These are phyloP conservation scores for Leccinum pellstonianum DNA, from an alignment of 768 basidiomycete species.

Conservation along the genomic window DNA sequence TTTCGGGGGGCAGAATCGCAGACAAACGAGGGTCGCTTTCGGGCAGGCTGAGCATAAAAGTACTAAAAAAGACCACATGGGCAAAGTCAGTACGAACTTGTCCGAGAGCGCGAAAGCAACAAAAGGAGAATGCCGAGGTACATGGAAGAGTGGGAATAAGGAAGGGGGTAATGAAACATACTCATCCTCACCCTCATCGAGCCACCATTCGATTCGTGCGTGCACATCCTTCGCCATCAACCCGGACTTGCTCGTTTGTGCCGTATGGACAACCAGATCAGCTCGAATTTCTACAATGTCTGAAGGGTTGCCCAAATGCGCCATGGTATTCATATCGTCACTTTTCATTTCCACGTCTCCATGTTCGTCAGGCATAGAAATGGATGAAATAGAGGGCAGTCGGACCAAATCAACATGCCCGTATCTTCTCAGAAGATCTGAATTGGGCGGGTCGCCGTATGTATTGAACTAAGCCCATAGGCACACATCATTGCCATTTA, in stretches of 20 bases:
- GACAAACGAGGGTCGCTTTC: conserved; percentile 52
- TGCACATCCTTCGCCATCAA: conserved; percentile 13
- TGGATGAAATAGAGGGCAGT: conserved; percentile 38
- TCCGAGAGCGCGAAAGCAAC: not conserved
- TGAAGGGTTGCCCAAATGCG: conserved; percentile 62
- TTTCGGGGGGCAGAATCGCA: conserved; percentile 52
- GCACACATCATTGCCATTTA: not conserved
- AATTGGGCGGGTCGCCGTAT: conserved; percentile 90
- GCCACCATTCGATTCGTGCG: conserved; percentile 84
- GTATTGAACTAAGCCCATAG: conserved; percentile 78
- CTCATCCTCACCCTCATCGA: conserved; percentile 91
- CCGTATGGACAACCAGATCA: conserved; percentile 56
- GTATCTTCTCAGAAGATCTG: conserved; percentile 90
- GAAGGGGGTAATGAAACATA: conserved; percentile 36
- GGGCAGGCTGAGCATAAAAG: conserved; percentile 10
- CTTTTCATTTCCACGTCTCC: conserved; percentile 15
- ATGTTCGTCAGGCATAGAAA: not conserved
- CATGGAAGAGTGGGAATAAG: not conserved
- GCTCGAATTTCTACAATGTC: conserved; percentile 79
- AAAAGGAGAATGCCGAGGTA: not conserved
- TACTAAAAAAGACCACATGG: conserved; percentile 2
- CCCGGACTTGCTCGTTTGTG: conserved; percentile 19
- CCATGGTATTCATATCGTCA: conserved; percentile 20
- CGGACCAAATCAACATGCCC: conserved; percentile 85
- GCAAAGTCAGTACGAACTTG: not conserved